These are phyloP conservation scores for Schizophyllum amplum DNA, from an alignment of 1,284 basidiomycete species.

Conservation along the genomic window DNA sequence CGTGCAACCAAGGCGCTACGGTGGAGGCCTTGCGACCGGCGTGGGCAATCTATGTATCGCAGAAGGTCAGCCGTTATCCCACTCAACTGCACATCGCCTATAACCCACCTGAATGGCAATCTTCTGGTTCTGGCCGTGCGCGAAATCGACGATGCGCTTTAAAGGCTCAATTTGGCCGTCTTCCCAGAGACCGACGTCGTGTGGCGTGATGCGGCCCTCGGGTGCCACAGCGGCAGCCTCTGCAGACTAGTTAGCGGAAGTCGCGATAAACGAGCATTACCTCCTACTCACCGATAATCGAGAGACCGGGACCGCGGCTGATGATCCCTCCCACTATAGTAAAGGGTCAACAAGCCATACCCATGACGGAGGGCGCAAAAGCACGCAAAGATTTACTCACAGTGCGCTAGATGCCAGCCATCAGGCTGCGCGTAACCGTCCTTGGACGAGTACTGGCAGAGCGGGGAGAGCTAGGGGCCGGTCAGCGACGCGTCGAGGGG, in stretches of 20 bases:
- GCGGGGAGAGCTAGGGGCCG: conserved; percentile 33
- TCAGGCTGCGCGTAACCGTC: conserved; percentile 34
- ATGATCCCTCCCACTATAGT: conserved; percentile 37
- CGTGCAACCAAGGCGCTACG: conserved; percentile 47
- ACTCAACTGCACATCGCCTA: background rate
- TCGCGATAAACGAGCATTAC: background rate
- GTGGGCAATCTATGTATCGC: conserved; percentile 43
- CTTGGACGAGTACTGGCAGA: conserved; percentile 60
- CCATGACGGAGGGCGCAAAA: background rate
- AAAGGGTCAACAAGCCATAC: background rate
- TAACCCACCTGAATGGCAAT: conserved; percentile 58
- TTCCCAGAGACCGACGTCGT: conserved; percentile 63
- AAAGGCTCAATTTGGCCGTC: conserved; percentile 66
- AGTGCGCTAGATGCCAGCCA: conserved; percentile 31
- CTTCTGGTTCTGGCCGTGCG: conserved; percentile 61
- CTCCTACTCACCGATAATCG: conserved; percentile 29
- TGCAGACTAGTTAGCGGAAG: background rate
- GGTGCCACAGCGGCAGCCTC: conserved; percentile 58
- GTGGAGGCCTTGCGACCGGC: conserved; percentile 70
- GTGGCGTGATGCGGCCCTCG: conserved; percentile 45
- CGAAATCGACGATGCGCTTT: conserved; percentile 66
- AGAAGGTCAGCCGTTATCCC: background rate
- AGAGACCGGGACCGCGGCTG: conserved; percentile 40
- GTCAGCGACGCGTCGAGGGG: background rate
- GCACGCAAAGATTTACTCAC: conserved; percentile 17